Base-by-base conservation (phyloP, 192 early-diverging fungal genomes). In the Geosiphon pyriformis region DNA sequence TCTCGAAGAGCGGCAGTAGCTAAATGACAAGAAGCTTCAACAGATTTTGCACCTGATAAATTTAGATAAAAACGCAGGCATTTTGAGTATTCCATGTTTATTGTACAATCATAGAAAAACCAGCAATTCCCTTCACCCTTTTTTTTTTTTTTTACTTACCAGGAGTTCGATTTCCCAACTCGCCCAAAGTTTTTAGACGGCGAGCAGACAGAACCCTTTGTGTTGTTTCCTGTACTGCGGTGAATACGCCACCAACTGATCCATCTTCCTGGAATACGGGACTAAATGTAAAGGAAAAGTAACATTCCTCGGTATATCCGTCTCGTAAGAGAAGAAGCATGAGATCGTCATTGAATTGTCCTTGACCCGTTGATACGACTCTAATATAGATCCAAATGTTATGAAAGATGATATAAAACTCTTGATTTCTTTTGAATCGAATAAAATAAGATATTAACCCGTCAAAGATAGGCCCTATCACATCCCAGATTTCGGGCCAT, bases 271-370 rank as follows among this genome's bases (percentile, higher is more conserved):
- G 10, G 27, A 76, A 72, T 17, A 76, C 67, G 0, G 74, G 74
- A 8, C 63, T 52, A 25, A 76, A 67, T 17, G 74, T 70, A 34
- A 72, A 76, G 7, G 68, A 67, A 34, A 72, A 72, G 33, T 72
- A 76, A 22, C 64, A 59, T 42, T 76, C 74, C 34, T 76, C 74
- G 22, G 63, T 59, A 31, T 72, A 76, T 7, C 74, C 74, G 31
- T 69, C 74, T 20, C 74, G 32, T n/a, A 3, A 4, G 8, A 42
- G 10, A 17, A 37, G 1, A 0, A 60, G 25, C 11, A 22, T 4
- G 11, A 4, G 22, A 42, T 60, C 58, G 25, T 60, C 10, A 26
- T 37, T 25, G 26, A 37, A 60, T 35, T 4, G 34, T 23, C 58
- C 58, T 46, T 60, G 34, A 20, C 58, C 34, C 27, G 58, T 37